Evolutionary conservation across 164 flowering plant genomes (phyloP), one percentile per base, ranked within the genome.

Genomic region (Aristolochia californica): DNA sequence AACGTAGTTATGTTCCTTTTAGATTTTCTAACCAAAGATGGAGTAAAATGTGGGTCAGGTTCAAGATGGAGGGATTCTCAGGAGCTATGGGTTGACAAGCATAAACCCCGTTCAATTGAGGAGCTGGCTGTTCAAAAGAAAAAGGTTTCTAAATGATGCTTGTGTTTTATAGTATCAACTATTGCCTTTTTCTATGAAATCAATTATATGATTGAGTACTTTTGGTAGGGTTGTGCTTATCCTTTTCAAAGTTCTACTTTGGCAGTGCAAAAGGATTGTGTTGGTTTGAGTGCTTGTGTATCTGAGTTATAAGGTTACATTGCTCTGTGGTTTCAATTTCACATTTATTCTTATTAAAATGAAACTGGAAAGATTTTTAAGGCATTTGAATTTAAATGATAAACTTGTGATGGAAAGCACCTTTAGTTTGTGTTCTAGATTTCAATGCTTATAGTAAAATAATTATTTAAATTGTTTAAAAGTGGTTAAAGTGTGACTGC

Each of bases 101-200:
- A 93, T 66, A 80, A 66, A 63, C 99, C 97, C 25, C 71, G 40
- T 40, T 77, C 79, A 13, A 45, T 85, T 65, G 77, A 72, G 50
- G 99, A 85, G 65, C 97, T 93, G 61, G 89, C 88, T 58, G 91
- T 93, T 61, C 94, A 93, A 58, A 87, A 79, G 56, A 89, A 89
- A 81, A 93, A 93, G 97, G 99, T 87, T 60, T 50, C 11, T n/a
- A 11, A n/a, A 48, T 43, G 53, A 4, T 18, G 38, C 0, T 55
- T 27, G 21, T 43, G 20, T 44, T 49, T 5, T 23, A 14, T 16
- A 48, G 17, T 48, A 9, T n/a, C 17, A 44, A 48, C 7, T 3
- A 48, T 48, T 57, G 49, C 23, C 44, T 13, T n/a, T 26, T 8
- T 28, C 21, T 34, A 18, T 22, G 26, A 26, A 26, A 5, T 51